phyloP scores from a whole-genome alignment of 352 stramenopile species.

The Phytopythium aichiense region DNA sequence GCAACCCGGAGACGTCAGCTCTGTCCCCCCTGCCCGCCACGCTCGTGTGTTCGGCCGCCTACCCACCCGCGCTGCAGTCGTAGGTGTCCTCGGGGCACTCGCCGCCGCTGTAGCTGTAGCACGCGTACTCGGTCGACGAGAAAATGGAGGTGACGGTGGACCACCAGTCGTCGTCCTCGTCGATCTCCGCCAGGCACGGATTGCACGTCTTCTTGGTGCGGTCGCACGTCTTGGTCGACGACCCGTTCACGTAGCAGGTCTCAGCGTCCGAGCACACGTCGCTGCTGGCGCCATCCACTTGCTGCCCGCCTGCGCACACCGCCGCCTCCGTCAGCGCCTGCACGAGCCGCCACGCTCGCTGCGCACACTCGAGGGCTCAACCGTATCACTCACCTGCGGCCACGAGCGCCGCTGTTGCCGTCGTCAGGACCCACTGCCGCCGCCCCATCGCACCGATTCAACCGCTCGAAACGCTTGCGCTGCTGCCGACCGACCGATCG shows the following conservation, averaged over 20 bases:
- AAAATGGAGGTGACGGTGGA: conserved; percentile 11
- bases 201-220: conserved; percentile 36
- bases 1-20: neutral
- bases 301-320: neutral
- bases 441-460: neutral
- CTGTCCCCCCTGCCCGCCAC: neutral
- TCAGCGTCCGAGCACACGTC: conserved; percentile 29
- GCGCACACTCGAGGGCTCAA: neutral
- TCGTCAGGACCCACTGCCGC: conserved; percentile 1
- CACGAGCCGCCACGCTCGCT: neutral
- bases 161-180: conserved; percentile 19
- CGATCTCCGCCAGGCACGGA: conserved; percentile 29
- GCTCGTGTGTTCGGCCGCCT: neutral
- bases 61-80: conserved; percentile 26
- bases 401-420: neutral
- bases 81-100: conserved; percentile 36
- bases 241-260: conserved; percentile 45
- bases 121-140: conserved; percentile 36
- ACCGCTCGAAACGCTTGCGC: neutral
- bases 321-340: neutral
- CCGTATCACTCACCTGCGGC: neutral
- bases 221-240: conserved; percentile 39
- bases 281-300: conserved; percentile 12
- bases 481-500: neutral
- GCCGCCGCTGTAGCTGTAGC: conserved; percentile 29